Evolutionary conservation across 2,329 filamentous ascomycete genomes (phyloP), one percentile per base, ranked within the genome.

Genomic region (Mollisia scopiformis): DNA sequence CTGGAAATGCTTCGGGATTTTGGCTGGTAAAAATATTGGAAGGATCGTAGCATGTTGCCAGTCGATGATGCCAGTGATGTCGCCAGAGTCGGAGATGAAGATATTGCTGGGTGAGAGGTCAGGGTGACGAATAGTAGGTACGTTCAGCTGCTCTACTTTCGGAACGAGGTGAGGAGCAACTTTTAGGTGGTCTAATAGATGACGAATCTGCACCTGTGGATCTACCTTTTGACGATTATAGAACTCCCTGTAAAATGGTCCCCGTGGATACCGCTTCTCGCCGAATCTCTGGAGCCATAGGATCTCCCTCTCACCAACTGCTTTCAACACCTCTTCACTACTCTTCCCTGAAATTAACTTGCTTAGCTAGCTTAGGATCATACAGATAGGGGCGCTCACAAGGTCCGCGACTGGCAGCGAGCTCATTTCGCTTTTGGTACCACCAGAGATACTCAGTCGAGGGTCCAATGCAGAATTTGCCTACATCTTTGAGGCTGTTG

Each of bases 1-100:
- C 62, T 75, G 72, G 59, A 74, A 74, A 63, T 73, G 64, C 28
- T 71, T 63, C 2, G 71, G 72, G 11, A 75, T 73, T 35, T 72
- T 71, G 46, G 68, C 67, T 57, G 65, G 69, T 6, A 73, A 54
- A 31, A 67, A 71, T 23, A 73, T 63, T 7, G 72, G 72, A 33
- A 75, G 62, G 31, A 74, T 63, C 2, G 66, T 65, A 31, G 68
- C 49, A 62, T 74, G 59, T 54, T 75, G 68, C 72, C 71, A 74
- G 62, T 74, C 71, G 53, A 75, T 72, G 7, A 74, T 63, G 1
- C 71, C 70, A 47, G 33, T 65, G 53, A 74, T 66, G 16, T 73
- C 65, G 33, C 66, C 64, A 39, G 49, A 58, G 23, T 67, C 58
- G 3, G 68, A 71, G 6, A 75, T 59, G 2, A 74, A 53, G n/a